A percentile compares a stretch with the other conserved stretches of the same genome.
These are phyloP conservation scores for Daldinia vernicosa DNA, from an alignment of 495 filamentous ascomycete genomes.

Conservation along the genomic window DNA sequence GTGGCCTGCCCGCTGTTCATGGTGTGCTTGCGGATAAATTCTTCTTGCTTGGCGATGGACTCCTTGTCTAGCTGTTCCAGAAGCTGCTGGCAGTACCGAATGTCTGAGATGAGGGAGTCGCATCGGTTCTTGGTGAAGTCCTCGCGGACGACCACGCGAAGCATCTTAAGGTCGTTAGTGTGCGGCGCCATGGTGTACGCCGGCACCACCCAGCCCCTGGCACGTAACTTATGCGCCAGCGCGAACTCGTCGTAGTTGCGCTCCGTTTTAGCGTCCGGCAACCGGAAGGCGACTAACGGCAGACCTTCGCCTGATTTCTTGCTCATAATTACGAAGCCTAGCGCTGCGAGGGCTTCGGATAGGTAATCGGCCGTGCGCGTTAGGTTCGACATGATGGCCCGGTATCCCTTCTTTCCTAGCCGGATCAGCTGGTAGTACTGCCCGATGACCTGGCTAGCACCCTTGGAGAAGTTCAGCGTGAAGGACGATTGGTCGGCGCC, in stretches of 20 bases:
- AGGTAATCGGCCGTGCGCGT: slow-evolving; percentile 87
- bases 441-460: slow-evolving; percentile 89
- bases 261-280: slow-evolving; percentile 56
- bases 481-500: slow-evolving; percentile 95
- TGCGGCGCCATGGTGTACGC: slow-evolving; percentile 96
- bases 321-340: slow-evolving; percentile 88
- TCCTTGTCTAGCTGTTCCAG: slow-evolving; percentile 78
- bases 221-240: slow-evolving; percentile 81
- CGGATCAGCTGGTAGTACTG: slow-evolving; percentile 97
- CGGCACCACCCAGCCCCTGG: slow-evolving; percentile 88
- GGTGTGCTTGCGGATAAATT: slow-evolving; percentile 68
- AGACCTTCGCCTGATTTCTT: slow-evolving; percentile 76
- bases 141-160: slow-evolving; percentile 88
- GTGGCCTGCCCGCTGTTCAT: slow-evolving; percentile 63
- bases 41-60: slow-evolving; percentile 69
- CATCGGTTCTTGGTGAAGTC: slow-evolving; percentile 83
- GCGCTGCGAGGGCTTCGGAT: slow-evolving; percentile 67
- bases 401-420: slow-evolving; percentile 87
- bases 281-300: slow-evolving; percentile 85
- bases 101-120: slow-evolving; percentile 74
- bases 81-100: slow-evolving; percentile 72
- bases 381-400: slow-evolving; percentile 85
- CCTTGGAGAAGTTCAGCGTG: slow-evolving; percentile 96
- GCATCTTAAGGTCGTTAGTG: slow-evolving; percentile 78
- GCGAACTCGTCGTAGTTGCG: slow-evolving; percentile 84